These are phyloP conservation scores for Vicia villosa DNA, from an alignment of 306 rosid genomes.

Conservation along the genomic window DNA sequence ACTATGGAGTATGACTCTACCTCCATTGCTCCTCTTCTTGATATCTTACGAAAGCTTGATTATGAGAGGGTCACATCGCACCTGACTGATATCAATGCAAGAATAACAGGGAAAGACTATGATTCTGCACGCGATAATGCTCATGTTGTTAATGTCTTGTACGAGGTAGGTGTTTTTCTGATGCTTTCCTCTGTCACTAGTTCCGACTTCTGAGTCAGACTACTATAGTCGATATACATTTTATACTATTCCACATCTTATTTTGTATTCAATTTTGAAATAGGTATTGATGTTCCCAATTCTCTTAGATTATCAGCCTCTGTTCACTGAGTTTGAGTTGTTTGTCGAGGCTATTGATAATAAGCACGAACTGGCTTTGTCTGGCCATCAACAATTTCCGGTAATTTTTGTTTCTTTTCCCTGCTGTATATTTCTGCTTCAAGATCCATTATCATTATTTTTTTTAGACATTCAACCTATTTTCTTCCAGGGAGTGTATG, in stretches of 20 bases:
- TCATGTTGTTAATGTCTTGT: conserved; percentile 79
- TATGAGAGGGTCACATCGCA: conserved; percentile 74
- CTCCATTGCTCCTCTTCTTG: conserved; percentile 84
- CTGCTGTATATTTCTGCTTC: conserved; percentile 27
- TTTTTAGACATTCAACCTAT: conserved; percentile 35
- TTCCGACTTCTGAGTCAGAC: neutral
- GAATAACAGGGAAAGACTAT: conserved; percentile 55
- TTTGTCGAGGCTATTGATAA: conserved; percentile 88
- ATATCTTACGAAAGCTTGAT: conserved; percentile 76
- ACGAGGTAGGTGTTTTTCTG: conserved; percentile 74
- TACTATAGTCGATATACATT: conserved; percentile 8
- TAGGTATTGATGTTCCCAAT: conserved; percentile 91
- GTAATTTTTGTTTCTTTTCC: conserved; percentile 47
- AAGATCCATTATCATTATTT: conserved; percentile 16
- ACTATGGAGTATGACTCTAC: conserved; percentile 66
- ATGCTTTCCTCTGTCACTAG: conserved; percentile 17
- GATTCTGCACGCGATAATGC: conserved; percentile 65
- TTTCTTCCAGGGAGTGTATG: conserved; percentile 83
- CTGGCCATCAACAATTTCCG: conserved; percentile 91
- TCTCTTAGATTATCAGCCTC: conserved; percentile 70
- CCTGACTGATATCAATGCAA: conserved; percentile 65
- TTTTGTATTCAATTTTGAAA: conserved; percentile 23
- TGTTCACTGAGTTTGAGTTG: conserved; percentile 82
- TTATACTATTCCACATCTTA: neutral
- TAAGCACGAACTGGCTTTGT: conserved; percentile 89